Conservation (phyloP, 441 rosid genomes). For the Kokia cookei region DNA sequence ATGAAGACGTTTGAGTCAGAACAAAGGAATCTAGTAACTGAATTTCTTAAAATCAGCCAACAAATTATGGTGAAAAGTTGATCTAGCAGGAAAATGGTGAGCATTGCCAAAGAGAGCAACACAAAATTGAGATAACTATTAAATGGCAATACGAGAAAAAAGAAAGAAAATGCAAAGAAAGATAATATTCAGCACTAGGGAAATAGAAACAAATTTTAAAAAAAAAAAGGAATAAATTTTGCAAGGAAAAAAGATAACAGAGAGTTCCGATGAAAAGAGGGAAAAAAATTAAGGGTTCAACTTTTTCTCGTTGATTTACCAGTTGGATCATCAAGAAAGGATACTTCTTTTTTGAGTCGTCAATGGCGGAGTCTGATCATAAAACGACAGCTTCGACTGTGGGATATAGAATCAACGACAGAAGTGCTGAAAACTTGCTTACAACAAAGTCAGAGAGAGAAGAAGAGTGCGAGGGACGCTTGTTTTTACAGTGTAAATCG, state of each 20-base stretch:
- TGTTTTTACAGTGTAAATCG: background rate
- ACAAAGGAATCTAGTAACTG: background rate
- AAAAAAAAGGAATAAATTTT: background rate
- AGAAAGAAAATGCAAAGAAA: background rate
- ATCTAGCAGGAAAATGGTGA: background rate
- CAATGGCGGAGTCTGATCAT: background rate
- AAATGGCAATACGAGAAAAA: background rate
- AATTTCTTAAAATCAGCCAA: background rate
- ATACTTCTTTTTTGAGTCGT: background rate
- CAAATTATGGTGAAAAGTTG: background rate
- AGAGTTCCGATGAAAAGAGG: background rate
- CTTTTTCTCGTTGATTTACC: background rate
- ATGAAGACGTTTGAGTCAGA: too few species aligned
- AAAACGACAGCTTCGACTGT: background rate
- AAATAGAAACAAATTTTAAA: too few species aligned
- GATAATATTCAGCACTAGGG: background rate
- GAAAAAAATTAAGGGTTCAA: background rate
- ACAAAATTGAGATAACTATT: background rate
- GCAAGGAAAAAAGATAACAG: background rate
- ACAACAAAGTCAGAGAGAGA: background rate
- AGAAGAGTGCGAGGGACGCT: background rate
- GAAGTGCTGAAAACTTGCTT: background rate
- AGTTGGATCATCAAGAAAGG: background rate
- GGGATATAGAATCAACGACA: background rate
- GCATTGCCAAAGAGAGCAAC: background rate